Evolutionary conservation across 2,329 filamentous ascomycete species (phyloP), one percentile per base, ranked within the genome.

Genomic region (Paecilomyces sp.): DNA sequence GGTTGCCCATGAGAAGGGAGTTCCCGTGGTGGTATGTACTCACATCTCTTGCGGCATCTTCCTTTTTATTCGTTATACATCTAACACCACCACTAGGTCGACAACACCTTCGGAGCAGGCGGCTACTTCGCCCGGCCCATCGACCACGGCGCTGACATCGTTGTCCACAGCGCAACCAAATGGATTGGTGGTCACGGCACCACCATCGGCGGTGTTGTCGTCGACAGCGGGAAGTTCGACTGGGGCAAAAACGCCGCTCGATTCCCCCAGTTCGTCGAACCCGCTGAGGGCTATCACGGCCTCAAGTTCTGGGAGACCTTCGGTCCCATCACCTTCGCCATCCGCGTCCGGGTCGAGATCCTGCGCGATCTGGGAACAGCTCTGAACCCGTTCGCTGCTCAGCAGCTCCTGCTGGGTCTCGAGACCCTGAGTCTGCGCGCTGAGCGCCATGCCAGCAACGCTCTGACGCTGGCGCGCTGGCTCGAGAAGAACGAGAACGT

Each of bases 121-220:
- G 92, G 93, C 56, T 97, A 90, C 82, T 95, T 91, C 74, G 81
- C 88, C 66, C 86, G 89, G 6, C 92, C 92, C 50, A 93, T 97
- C 68, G 88, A 92, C 25, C 89, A 96, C 75, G 92, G 92, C 58
- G 92, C 90, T 64, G 92, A 97, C 72, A 96, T 97, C 62, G 88
- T 97, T 57, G 90, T 96, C 25, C 92, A 97, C 82, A 94, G 90
- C 47, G 92, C 92, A 11, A 96, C 92, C 60, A 97, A 97, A 77
- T 97, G 92, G 92, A 97, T 97, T 63, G 92, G 92, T 60, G 92
- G 92, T 51, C 93, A 97, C 75, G 93, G 92, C 62, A 96, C 92
- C 50, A 96, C 92, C 28, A 90, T 97, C 65, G 92, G 84, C 60
- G 92, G 92, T 62, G 84, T 96, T 52, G 84, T 97, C 34, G 81